phyloP scores from a whole-genome alignment of 345 rosid species.

The Citrus reticulata region DNA sequence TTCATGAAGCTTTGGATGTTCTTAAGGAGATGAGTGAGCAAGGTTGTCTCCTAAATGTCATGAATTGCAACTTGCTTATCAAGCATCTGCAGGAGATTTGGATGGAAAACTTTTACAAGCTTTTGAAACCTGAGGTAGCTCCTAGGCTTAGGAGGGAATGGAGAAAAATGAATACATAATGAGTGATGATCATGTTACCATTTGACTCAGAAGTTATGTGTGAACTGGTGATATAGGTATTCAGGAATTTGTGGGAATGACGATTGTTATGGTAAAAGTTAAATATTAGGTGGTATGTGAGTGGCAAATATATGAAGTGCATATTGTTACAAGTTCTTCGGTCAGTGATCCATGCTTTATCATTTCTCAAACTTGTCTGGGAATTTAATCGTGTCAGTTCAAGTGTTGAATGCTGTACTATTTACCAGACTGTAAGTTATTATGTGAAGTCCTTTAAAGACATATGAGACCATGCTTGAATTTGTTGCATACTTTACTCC shows the following conservation, averaged over 20 bases:
- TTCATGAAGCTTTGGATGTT: constrained; percentile 61
- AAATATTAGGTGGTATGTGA: background rate
- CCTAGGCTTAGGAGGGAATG: constrained; percentile 55
- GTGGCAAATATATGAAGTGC: background rate
- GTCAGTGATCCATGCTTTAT: background rate
- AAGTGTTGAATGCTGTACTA: too few species aligned
- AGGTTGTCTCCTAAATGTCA: constrained; percentile 51
- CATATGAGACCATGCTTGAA: background rate
- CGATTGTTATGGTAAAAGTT: background rate
- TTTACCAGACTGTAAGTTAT: background rate
- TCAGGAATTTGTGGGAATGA: background rate
- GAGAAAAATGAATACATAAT: constrained; percentile 42
- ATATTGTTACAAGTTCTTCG: background rate
- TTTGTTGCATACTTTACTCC: background rate
- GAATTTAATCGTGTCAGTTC: background rate
- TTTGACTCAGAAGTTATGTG: constrained; percentile 53
- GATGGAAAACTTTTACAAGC: constrained; percentile 60
- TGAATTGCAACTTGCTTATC: constrained; percentile 69
- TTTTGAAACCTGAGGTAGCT: constrained; percentile 53
- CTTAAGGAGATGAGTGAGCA: constrained; percentile 45
- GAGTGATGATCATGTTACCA: constrained; percentile 48
- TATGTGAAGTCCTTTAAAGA: background rate
- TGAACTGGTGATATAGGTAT: constrained; percentile 32
- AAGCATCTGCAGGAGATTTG: constrained; percentile 62
- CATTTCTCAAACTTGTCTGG: background rate